Base-by-base conservation (phyloP, 2,329 filamentous ascomycete species). In the Penicillium glabrum region DNA sequence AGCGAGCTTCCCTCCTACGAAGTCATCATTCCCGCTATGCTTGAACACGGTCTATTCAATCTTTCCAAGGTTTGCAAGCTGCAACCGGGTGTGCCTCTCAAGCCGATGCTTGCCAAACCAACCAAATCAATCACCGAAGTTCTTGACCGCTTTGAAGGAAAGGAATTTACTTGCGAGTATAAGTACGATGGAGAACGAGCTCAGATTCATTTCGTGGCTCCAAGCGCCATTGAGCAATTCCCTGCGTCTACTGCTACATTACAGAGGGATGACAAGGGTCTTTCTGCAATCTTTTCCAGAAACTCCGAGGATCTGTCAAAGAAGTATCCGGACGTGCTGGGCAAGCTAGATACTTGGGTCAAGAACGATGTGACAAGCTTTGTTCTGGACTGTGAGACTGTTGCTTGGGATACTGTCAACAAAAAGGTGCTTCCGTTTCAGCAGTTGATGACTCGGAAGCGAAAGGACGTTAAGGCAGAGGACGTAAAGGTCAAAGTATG, bases 51-150 rank as follows among this genome's bases (percentile, higher is more conserved):
- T 19, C 90, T 99, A 60, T 85, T 89, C 78, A 87, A 92, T 37
- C 78, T 99, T 13, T 84, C 86, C 51, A 89, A 96, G 10, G 86
- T 89, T 55, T 97, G 95, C 83, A 96, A 96, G 73, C 83, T 99
- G 45, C 90, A 91, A 64, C 93, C 95, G 0, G 95, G 95, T 61
- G 90, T 99, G 16, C 95, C 95, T 0, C 81, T 99, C 57, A 99
- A 99, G 75, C 95, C 95, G 67, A 99, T 99, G 95, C 83, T 99
- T 79, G 95, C 95, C 21, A 98, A 98, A 69, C 95, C 95, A 3
- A 99, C 95, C 10, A 99, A 99, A 74, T 93, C 95, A 5, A 97
- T 99, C 67, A 96, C 93, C 1, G 95, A 99, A 76, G 95, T 99
- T 0, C 83, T 99, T 11, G 93, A 99, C 75, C 90, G 95, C 5